A percentile compares a stretch with the other conserved stretches of the same genome.
Evolutionary conservation across 768 basidiomycete genomes (phyloP).

Genomic region (Boletus reticulatus): DNA sequence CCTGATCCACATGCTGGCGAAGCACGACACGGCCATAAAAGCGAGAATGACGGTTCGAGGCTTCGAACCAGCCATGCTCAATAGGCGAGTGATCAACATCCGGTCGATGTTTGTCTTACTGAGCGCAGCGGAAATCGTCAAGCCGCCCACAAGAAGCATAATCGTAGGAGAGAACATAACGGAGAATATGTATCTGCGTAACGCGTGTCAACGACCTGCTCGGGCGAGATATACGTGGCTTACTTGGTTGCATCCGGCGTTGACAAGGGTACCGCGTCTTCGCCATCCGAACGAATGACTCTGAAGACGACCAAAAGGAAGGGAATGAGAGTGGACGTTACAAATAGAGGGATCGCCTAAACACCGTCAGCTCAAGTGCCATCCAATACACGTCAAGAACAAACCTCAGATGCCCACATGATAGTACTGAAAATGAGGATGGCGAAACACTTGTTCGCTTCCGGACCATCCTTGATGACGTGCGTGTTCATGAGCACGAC

Average conservation of each 20-base stretch:
- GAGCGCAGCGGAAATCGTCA: slow-evolving; percentile 95
- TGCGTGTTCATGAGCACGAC: slow-evolving; percentile 56
- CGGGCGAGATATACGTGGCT: slow-evolving; percentile 19
- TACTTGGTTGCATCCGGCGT: slow-evolving; percentile 81
- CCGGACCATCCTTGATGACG: slow-evolving; percentile 51
- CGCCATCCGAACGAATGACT: slow-evolving; percentile 56
- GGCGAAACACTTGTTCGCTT: slow-evolving; percentile 89
- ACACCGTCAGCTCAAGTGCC: not conserved
- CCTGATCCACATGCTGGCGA: slow-evolving; percentile 99
- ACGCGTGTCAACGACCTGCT: not conserved
- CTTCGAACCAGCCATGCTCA: slow-evolving; percentile 85
- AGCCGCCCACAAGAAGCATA: slow-evolving; percentile 96
- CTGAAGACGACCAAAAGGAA: slow-evolving; percentile 82
- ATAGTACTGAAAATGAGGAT: slow-evolving; percentile 88
- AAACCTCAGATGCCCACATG: slow-evolving; percentile 94
- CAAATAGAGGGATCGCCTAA: slow-evolving; percentile 94
- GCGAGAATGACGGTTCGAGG: slow-evolving; percentile 87
- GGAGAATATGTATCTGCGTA: slow-evolving; percentile 79
- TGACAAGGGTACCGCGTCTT: slow-evolving; percentile 49
- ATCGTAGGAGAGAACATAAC: slow-evolving; percentile 98
- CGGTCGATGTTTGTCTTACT: slow-evolving; percentile 95
- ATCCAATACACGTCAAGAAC: not conserved
- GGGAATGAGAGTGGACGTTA: slow-evolving; percentile 91
- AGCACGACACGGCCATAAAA: slow-evolving; percentile 95
- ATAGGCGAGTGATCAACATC: slow-evolving; percentile 84